Evolutionary conservation across 768 basidiomycete genomes (phyloP), one percentile per base, ranked within the genome.

Genomic region (Amanita thiersii): DNA sequence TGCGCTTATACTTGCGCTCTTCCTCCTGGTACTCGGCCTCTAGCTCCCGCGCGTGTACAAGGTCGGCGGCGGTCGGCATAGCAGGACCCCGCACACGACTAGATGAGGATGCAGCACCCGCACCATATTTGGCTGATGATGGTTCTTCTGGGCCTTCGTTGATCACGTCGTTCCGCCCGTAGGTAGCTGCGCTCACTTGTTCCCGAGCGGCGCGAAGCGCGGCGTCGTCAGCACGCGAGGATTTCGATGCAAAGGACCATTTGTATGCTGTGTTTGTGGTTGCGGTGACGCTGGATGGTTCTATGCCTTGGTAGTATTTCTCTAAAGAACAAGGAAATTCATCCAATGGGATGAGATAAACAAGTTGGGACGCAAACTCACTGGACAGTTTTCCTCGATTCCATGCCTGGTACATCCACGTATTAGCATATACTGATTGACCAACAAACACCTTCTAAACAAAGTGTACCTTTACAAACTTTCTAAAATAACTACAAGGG

Each of bases 241-340:
- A 54, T 43, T 86, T 85, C 14, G 77, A 73, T 2, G 82, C 79
- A 54, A 93, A 92, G 0, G 77, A 76, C 90, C 90, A 93, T 63
- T 86, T 90, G 61, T 89, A 91, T 0, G 73, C 77, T 3, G 91
- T 93, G 44, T 85, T 79, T 34, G 74, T 67, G 24, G 77, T 79
- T 2, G 86, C 77, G 5, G 74, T 54, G 24, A 74, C 64, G 2
- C 66, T 60, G 2, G 72, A 66, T 8, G 75, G 65, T 47, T 73
- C 76, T 46, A 85, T 66, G 12, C 79, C 80, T 14, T 71, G 63
- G 51, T 90, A 63, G 39, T 56, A 57, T 39, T 59, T 58, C 18
- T 45, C 56, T 60, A 37, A 10, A 26, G 24, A 20, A 24, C 9
- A 23, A 23, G 39, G 42, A 37, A 18, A 21, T 19, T 39, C 34